These are phyloP conservation scores for Pseudevernia furfuracea DNA, from an alignment of 495 filamentous ascomycete genomes.

Conservation along the genomic window DNA sequence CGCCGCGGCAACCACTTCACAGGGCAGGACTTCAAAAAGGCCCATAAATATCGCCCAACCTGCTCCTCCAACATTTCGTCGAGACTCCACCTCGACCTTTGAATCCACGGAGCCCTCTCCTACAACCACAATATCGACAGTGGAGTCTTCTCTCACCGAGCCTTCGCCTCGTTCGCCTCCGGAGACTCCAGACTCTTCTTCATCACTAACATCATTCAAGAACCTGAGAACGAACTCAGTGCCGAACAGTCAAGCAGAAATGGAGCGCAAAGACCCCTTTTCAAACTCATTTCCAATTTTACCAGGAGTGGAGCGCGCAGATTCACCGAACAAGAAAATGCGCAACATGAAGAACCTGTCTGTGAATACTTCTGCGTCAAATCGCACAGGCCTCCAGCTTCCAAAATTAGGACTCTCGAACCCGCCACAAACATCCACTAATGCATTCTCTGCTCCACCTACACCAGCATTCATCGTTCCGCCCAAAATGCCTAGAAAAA, in stretches of 20 bases:
- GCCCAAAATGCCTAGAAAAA: conserved; percentile 57
- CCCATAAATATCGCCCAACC: conserved; percentile 22
- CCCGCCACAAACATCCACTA: conserved; percentile 35
- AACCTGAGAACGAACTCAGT: conserved; percentile 15
- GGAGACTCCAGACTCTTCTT: conserved; percentile 66
- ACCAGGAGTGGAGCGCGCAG: conserved; percentile 35
- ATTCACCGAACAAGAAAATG: conserved; percentile 61
- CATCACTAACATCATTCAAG: conserved; percentile 49
- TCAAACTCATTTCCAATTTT: conserved; percentile 40
- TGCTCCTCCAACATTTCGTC: conserved; percentile 38
- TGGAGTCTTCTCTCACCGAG: conserved; percentile 83
- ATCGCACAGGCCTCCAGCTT: conserved; percentile 32
- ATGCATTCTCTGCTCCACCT: conserved; percentile 61
- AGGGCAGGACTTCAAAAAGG: conserved; percentile 17
- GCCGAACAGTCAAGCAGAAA: conserved; percentile 19
- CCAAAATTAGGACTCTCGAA: conserved; percentile 45
- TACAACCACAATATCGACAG: conserved; percentile 89
- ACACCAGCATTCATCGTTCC: conserved; percentile 78
- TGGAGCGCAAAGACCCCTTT: conserved; percentile 29
- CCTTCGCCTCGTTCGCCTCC: conserved; percentile 88
- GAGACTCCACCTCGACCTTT: conserved; percentile 55
- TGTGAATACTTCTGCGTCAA: conserved; percentile 63
- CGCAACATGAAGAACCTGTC: conserved; percentile 93
- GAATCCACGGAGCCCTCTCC: conserved; percentile 91
- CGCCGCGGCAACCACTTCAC: conserved; percentile 8